Percentiles rank a stretch among this genome's conserved stretches.
Evolutionary conservation across 306 rosid genomes (phyloP).

Genomic region (Crotalaria pallida): DNA sequence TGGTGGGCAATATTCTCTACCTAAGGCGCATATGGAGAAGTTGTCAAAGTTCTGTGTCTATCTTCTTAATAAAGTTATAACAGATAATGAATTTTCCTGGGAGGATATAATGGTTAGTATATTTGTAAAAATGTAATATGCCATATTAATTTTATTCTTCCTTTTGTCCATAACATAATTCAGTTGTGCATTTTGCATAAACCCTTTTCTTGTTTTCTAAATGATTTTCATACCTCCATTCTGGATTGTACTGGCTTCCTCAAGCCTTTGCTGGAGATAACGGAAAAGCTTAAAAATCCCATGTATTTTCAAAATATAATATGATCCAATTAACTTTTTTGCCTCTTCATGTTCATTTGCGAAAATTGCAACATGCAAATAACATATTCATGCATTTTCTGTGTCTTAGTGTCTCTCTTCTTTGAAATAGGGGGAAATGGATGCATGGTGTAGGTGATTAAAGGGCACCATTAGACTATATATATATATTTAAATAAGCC

Average conservation of each 20-base stretch:
- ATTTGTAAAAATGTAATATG: neutral
- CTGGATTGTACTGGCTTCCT: constrained; percentile 16
- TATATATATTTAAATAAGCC: neutral
- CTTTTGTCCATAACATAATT: neutral
- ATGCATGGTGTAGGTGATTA: neutral
- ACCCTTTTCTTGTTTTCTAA: neutral
- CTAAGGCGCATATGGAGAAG: constrained; percentile 44
- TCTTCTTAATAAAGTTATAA: constrained; percentile 57
- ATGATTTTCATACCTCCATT: neutral
- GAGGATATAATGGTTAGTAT: constrained; percentile 68
- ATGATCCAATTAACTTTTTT: neutral
- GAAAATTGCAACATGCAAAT: neutral
- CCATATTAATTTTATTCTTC: constrained; percentile 12
- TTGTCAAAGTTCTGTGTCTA: constrained; percentile 66
- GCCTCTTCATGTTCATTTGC: neutral
- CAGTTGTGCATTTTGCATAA: neutral
- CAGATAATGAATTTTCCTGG: constrained; percentile 57
- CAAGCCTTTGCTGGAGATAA: neutral
- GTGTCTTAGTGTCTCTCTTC: neutral
- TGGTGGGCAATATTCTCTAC: constrained; percentile 24
- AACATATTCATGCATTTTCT: neutral
- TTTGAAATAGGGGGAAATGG: neutral
- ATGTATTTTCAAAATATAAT: neutral
- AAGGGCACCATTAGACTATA: neutral
- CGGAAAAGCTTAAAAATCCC: neutral